Evolutionary conservation across 805 yeast genomes (phyloP).

Genomic region (Kuraishia hungarica): DNA sequence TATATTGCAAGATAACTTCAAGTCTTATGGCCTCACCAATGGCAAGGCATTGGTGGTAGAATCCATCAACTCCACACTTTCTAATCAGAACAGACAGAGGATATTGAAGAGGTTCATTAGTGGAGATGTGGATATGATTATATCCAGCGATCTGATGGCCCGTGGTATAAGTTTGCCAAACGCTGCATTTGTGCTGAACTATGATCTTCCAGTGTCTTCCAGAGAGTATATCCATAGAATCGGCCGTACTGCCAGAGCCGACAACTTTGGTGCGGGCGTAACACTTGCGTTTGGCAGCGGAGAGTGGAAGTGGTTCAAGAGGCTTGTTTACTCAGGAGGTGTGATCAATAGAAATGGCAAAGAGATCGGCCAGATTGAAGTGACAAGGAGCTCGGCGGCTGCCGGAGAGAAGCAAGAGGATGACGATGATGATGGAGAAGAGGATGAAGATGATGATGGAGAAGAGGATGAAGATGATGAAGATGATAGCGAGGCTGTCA

Average conservation of each 20-base stretch:
- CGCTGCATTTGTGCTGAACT: slow-evolving; percentile 73
- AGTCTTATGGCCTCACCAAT: not conserved
- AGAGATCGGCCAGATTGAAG: slow-evolving; percentile 23
- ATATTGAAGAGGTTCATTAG: slow-evolving; percentile 51
- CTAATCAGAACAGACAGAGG: slow-evolving; percentile 42
- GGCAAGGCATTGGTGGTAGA: slow-evolving; percentile 17
- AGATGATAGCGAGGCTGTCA: too few relatives aligned
- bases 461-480: slow-evolving; percentile 2
- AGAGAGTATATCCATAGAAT: slow-evolving; percentile 93
- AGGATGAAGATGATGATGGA: slow-evolving; percentile 1
- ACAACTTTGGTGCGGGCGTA: slow-evolving; percentile 65
- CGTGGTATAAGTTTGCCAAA: slow-evolving; percentile 83
- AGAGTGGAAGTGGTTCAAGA: slow-evolving; percentile 59
- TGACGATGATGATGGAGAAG: not conserved
- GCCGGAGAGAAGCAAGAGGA: not conserved
- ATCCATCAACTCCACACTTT: slow-evolving; percentile 53
- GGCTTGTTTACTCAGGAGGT: slow-evolving; percentile 32
- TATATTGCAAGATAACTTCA: slow-evolving; percentile 25
- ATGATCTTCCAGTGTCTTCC: slow-evolving; percentile 81
- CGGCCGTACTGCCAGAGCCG: slow-evolving; percentile 97
- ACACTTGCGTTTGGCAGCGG: slow-evolving; percentile 70
- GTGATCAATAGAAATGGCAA: slow-evolving; percentile 44
- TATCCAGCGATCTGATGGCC: slow-evolving; percentile 89
- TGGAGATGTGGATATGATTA: slow-evolving; percentile 44
- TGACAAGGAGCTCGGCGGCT: slow-evolving; percentile 11